These are phyloP conservation scores for Podaxis sp. DNA, from an alignment of 768 basidiomycete genomes.

Conservation along the genomic window DNA sequence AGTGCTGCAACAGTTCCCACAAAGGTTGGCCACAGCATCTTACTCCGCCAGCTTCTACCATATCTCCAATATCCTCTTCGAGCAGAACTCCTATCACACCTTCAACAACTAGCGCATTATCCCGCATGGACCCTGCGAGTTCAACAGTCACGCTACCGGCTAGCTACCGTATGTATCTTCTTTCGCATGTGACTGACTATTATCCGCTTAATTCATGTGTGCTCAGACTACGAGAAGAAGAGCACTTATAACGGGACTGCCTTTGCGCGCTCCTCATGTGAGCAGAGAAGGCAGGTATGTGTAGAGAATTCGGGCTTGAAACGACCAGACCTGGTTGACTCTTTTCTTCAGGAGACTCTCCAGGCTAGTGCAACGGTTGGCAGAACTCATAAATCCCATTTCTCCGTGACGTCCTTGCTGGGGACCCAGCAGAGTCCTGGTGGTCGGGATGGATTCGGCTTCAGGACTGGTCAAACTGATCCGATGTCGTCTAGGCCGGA, in stretches of 20 bases:
- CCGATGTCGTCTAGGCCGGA: background rate
- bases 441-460: background rate
- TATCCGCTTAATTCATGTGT: background rate
- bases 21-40: background rate
- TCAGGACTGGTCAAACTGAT: background rate
- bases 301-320: background rate
- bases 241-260: background rate
- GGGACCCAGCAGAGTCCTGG: background rate
- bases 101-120: background rate
- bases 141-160: background rate
- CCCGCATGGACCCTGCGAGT: background rate
- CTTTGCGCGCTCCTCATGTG: background rate
- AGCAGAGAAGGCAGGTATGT: background rate
- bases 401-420: background rate
- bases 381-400: constrained; percentile 1
- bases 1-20: background rate
- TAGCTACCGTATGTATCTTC: background rate
- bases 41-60: background rate
- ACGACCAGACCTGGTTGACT: background rate
- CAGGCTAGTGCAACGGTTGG: background rate
- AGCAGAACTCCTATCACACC: background rate
- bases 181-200: background rate
- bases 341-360: background rate
- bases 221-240: background rate
- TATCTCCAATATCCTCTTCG: background rate